Percentiles rank a stretch among this genome's conserved stretches.
These are phyloP conservation scores for Zoysia matrella DNA, from an alignment of 202 grass and related monocot species.

Conservation along the genomic window DNA sequence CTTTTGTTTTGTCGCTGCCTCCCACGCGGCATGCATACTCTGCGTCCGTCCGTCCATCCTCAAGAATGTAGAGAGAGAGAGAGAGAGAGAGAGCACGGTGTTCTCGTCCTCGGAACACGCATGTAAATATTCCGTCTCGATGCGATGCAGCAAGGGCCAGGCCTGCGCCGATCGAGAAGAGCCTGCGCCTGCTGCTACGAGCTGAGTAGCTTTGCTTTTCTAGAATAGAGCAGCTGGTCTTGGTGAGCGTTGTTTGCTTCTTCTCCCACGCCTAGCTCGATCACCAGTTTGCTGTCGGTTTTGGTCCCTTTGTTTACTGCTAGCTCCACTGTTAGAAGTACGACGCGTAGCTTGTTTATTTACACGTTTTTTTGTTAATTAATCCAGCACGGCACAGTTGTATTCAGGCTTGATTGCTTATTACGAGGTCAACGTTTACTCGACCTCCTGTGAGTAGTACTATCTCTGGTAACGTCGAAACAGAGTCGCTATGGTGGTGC, in stretches of 20 bases:
- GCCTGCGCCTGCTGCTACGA: conserved; percentile 11
- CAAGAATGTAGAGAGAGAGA: no score
- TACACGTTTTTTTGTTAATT: background rate
- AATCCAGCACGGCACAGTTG: background rate
- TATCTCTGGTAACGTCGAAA: no score
- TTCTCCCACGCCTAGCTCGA: conserved; percentile 7
- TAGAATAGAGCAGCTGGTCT: conserved; percentile 17
- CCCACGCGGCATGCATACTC: conserved; percentile 45
- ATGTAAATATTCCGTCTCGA: conserved; percentile 47
- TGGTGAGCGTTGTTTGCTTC: conserved; percentile 5
- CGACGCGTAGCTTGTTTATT: background rate
- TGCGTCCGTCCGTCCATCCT: conserved; percentile 37
- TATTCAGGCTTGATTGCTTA: no score
- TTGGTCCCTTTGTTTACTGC: conserved; percentile 11
- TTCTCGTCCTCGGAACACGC: conserved; percentile 39
- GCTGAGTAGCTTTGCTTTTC: conserved; percentile 21
- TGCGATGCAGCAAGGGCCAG: background rate
- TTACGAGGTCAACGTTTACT: no score
- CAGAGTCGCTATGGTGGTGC: no score
- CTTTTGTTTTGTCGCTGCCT: conserved; percentile 48
- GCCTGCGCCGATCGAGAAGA: conserved; percentile 47
- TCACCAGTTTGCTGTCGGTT: conserved; percentile 42
- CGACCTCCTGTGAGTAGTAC: no score
- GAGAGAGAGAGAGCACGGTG: background rate
- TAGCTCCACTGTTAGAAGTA: background rate